Evolutionary conservation across 2,329 filamentous ascomycete genomes (phyloP).

Genomic region (Lachnellula suecica): DNA sequence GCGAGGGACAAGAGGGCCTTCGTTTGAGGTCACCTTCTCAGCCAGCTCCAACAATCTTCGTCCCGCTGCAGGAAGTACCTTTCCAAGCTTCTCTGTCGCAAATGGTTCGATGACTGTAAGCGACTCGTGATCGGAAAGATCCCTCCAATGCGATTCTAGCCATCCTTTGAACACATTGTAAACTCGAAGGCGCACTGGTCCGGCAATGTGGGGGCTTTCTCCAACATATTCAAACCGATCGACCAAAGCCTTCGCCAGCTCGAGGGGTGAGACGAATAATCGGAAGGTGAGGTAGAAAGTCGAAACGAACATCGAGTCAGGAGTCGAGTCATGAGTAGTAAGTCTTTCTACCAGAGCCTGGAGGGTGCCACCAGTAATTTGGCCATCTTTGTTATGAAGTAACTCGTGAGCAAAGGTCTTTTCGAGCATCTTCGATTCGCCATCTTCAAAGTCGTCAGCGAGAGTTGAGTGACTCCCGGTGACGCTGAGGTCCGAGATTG

Average conservation of each 20-base stretch:
- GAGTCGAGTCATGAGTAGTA: slow-evolving; percentile 88
- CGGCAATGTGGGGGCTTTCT: slow-evolving; percentile 71
- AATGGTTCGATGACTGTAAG: slow-evolving; percentile 77
- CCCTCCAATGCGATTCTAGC: slow-evolving; percentile 94
- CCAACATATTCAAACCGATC: slow-evolving; percentile 91
- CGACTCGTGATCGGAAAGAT: slow-evolving; percentile 75
- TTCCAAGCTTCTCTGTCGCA: slow-evolving; percentile 68
- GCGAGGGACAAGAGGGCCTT: slow-evolving; percentile 77
- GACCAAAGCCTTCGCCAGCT: slow-evolving; percentile 79
- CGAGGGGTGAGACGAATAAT: slow-evolving; percentile 79
- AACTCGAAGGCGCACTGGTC: slow-evolving; percentile 82
- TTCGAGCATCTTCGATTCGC: slow-evolving; percentile 81
- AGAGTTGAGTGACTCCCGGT: slow-evolving; percentile 61
- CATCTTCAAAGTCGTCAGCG: slow-evolving; percentile 76
- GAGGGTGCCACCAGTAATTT: slow-evolving; percentile 89
- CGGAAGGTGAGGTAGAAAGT: slow-evolving; percentile 97
- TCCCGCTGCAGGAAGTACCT: slow-evolving; percentile 72
- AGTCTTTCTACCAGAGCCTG: slow-evolving; percentile 91
- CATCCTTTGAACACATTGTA: slow-evolving; percentile 98
- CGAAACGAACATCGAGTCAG: slow-evolving; percentile 87
- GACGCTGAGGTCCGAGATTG: slow-evolving; percentile 67
- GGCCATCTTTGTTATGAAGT: slow-evolving; percentile 89
- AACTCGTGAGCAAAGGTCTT: slow-evolving; percentile 91
- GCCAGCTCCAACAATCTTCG: slow-evolving; percentile 78
- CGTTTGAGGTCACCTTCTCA: slow-evolving; percentile 71